Percentiles rank a stretch among this genome's conserved stretches.
Evolutionary conservation across 176 grass and related monocot genomes (phyloP).

Genomic region (Ensete glaucum): DNA sequence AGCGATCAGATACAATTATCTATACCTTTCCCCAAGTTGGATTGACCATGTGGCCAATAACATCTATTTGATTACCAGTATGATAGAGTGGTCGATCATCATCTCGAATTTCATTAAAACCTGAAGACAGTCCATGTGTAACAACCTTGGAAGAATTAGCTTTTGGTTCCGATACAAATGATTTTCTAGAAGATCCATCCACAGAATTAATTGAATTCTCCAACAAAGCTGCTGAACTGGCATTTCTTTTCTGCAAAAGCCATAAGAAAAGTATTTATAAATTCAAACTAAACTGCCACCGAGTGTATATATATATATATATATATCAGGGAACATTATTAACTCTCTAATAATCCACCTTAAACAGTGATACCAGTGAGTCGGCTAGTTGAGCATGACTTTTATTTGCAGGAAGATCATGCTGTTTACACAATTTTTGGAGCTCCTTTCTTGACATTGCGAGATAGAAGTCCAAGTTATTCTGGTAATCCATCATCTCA

Average conservation of each 20-base stretch:
- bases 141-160: conserved; percentile 25
- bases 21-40: conserved; percentile 40
- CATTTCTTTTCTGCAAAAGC: conserved; percentile 22
- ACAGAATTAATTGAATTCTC: conserved; percentile 20
- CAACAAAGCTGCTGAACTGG: conserved; percentile 27
- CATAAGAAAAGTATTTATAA: not conserved
- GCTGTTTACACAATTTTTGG: conserved; percentile 64
- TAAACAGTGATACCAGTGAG: conserved; percentile 40
- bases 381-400: conserved; percentile 51
- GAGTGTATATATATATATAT: not conserved
- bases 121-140: conserved; percentile 28
- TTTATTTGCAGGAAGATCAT: conserved; percentile 67
- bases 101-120: conserved; percentile 22
- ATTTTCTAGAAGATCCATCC: conserved; percentile 23
- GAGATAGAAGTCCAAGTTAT: conserved; percentile 46
- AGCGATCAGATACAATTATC: not conserved
- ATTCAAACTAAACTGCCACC: not conserved
- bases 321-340: not conserved
- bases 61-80: conserved; percentile 30
- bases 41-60: conserved; percentile 12
- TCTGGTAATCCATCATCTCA: conserved; percentile 40
- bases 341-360: conserved; percentile 27
- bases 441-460: conserved; percentile 53
- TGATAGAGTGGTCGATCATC: conserved; percentile 23
- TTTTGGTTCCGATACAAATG: conserved; percentile 17